Percentiles rank a stretch among this genome's conserved stretches.
These are phyloP conservation scores for Phylloporus rhodoxanthus DNA, from an alignment of 768 basidiomycete species.

Conservation along the genomic window DNA sequence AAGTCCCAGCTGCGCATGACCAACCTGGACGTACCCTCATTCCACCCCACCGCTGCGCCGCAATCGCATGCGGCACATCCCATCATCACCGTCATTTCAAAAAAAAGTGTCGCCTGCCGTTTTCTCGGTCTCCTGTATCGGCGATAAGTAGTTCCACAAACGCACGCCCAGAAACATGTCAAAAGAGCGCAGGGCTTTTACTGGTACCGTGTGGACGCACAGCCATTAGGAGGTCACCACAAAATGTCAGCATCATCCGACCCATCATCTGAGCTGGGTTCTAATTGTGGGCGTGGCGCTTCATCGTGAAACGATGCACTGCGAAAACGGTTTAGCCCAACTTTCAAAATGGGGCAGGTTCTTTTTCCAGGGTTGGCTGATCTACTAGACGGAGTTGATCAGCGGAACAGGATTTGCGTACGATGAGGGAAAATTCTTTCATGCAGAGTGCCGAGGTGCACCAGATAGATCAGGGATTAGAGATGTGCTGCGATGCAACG, in stretches of 20 bases:
- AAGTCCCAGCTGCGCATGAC: too few relatives aligned
- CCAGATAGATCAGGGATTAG: neutral
- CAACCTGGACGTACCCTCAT: too few relatives aligned
- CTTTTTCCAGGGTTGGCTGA: constrained; percentile 7
- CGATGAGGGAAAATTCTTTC: neutral
- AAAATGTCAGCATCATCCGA: neutral
- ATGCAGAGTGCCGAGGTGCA: neutral
- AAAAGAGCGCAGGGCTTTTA: neutral
- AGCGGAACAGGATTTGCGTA: constrained; percentile 9
- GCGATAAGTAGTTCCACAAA: neutral
- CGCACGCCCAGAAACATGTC: too few relatives aligned
- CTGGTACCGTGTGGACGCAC: neutral
- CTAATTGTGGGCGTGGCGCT: neutral
- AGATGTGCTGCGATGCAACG: constrained; percentile 12
- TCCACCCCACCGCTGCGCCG: neutral
- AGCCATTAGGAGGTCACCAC: neutral
- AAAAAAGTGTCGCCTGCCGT: neutral
- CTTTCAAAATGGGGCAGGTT: neutral
- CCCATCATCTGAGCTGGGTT: neutral
- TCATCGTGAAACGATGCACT: neutral
- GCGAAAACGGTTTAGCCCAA: constrained; percentile 1
- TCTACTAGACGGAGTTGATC: constrained; percentile 4
- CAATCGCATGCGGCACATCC: neutral
- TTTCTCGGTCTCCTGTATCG: neutral
- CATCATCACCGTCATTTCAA: neutral